phyloP scores from a whole-genome alignment of 176 grass and related monocot genomes.

The Luzula sylvatica region DNA sequence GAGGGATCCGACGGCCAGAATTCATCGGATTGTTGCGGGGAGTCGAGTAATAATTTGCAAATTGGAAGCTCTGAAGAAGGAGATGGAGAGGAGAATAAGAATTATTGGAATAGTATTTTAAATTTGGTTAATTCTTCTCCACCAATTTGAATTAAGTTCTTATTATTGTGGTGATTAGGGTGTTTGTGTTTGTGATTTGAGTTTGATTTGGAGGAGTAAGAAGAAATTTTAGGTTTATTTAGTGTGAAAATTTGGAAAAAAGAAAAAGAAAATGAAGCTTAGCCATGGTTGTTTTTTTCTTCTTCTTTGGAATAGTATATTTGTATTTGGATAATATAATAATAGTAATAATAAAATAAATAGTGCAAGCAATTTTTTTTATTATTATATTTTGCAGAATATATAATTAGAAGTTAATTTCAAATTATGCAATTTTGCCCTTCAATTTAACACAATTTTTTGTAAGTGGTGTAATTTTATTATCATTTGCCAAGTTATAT shows the following conservation, averaged over 20 bases:
- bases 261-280: constrained; percentile 18
- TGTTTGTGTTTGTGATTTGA: constrained; percentile 19
- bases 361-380: constrained; percentile 21
- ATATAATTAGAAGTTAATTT: too few relatives aligned
- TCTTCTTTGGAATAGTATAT: constrained; percentile 18
- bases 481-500: too few relatives aligned
- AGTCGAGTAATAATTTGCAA: constrained; percentile 42
- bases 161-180: constrained; percentile 35
- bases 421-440: too few relatives aligned
- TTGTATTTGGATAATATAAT: constrained; percentile 23
- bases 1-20: constrained; percentile 36
- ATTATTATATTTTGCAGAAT: constrained; percentile 23
- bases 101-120: constrained; percentile 86
- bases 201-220: constrained; percentile 8
- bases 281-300: constrained; percentile 9
- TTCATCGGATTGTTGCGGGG: constrained; percentile 46
- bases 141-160: constrained; percentile 1
- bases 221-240: constrained; percentile 15
- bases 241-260: constrained; percentile 23
- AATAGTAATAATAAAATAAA: constrained; percentile 11
- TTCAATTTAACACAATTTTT: too few relatives aligned
- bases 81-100: constrained; percentile 53
- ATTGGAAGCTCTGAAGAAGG: constrained; percentile 23
- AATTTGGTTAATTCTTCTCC: constrained; percentile 64
- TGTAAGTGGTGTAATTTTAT: too few relatives aligned